Conservation (phyloP, 345 rosid genomes). For the Draba incana region DNA sequence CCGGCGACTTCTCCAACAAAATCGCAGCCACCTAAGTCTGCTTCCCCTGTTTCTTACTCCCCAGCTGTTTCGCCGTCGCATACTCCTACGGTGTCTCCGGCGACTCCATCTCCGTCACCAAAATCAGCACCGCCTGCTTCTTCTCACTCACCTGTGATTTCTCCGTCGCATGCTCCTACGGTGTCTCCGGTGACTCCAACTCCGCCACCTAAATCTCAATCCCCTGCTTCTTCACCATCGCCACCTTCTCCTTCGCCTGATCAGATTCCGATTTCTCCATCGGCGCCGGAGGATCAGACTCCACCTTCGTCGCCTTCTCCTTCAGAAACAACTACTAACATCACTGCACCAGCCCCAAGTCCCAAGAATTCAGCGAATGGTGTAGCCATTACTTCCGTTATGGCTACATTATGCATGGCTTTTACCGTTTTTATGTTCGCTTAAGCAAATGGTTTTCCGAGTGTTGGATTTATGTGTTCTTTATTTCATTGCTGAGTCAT, state of each 20-base stretch:
- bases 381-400: slow-evolving; percentile 22
- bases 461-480: neutral
- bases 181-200: neutral
- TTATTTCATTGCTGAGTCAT: slow-evolving; percentile 2
- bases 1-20: slow-evolving; percentile 6
- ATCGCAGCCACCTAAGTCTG: slow-evolving; percentile 19
- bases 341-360: slow-evolving; percentile 35
- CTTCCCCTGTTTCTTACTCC: slow-evolving; percentile 17
- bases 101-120: slow-evolving; percentile 19
- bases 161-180: neutral
- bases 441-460: neutral
- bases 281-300: neutral
- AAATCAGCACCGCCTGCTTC: slow-evolving; percentile 23
- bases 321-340: slow-evolving; percentile 11
- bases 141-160: no score
- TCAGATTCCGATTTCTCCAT: neutral
- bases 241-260: slow-evolving; percentile 19
- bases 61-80: slow-evolving; percentile 17
- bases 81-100: neutral
- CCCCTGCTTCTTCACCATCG: slow-evolving; percentile 12
- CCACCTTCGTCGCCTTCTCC: slow-evolving; percentile 25
- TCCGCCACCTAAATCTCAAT: slow-evolving; percentile 28
- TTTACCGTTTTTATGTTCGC: slow-evolving; percentile 19
- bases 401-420: slow-evolving; percentile 11
- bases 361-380: slow-evolving; percentile 20